Evolutionary conservation across 345 rosid species (phyloP), one percentile per base, ranked within the genome.

Genomic region (Ricinus communis): DNA sequence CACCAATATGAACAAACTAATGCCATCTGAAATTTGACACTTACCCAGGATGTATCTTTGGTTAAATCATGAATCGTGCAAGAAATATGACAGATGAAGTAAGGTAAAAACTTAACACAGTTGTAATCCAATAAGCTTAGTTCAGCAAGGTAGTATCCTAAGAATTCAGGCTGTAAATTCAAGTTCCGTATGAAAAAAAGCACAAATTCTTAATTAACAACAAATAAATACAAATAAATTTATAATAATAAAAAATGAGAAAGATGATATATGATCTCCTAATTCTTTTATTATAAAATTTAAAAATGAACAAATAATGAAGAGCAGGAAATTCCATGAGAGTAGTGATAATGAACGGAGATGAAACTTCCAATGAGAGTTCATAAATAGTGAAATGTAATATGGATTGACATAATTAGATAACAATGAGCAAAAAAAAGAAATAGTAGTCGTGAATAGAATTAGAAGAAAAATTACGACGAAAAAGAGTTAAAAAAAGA

Each of bases 1-100:
- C 24, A 41, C 28, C 21, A 58, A 28, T 16, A 62, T 40, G 0
- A 0, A 12, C 60, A 28, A 46, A 31, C 16, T 5, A 21, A 46
- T 41, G 5, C 25, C 18, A 63, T 12, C 10, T 2, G 11, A 31
- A 59, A 22, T 19, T 28, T 50, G 30, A 49, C n/a, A 54, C 90
- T 74, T 80, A 93, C 97, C 98, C 97, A 93, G 96, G 96, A 80
- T 82, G 78, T 38, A 53, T 71, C 75, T 74, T 82, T 18, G 97
- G 92, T n/a, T 71, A 56, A 33, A 73, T 40, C 33, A 89, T 86
- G 69, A 81, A 93, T 66, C 97, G 76, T 27, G 90, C 76, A 3
- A 93, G 87, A 80, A 87, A 91, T 5, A 87, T 80, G 8, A 85
- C 87, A 16, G 96, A 86, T 25, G 90, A 87, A 77, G 97, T 94